A percentile compares a stretch with the other conserved stretches of the same genome.
Conservation (phyloP, 805 yeast genomes). For the Schwanniomyces vanrijiae region DNA sequence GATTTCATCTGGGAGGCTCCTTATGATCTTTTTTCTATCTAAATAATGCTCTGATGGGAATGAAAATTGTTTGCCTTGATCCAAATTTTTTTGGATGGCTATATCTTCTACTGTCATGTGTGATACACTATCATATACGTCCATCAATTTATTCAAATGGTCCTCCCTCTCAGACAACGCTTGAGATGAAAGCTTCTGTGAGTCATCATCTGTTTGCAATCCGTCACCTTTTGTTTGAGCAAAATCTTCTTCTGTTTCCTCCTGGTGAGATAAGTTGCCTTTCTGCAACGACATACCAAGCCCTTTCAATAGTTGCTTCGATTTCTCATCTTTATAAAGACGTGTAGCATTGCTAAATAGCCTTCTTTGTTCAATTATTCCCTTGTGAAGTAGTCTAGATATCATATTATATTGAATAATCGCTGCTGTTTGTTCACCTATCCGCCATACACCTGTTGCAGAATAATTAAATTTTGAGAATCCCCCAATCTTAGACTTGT, state of each 20-base stretch:
- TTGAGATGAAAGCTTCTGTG: not conserved
- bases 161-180: slow-evolving; percentile 1
- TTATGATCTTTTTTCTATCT: slow-evolving; percentile 29
- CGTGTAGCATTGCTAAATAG: not conserved
- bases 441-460: not conserved
- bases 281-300: slow-evolving; percentile 33
- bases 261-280: slow-evolving; percentile 22
- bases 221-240: not conserved
- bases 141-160: slow-evolving; percentile 2
- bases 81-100: slow-evolving; percentile 33
- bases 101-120: slow-evolving; percentile 40
- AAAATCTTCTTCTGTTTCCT: slow-evolving; percentile 2
- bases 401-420: not conserved
- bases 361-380: not conserved
- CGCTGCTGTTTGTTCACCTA: not conserved
- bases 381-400: not conserved
- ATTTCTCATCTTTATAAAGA: slow-evolving; percentile 17
- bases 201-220: not conserved
- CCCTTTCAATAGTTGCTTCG: slow-evolving; percentile 27
- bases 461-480: not conserved
- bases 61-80: slow-evolving; percentile 34
- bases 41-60: slow-evolving; percentile 34
- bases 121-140: slow-evolving; percentile 25
- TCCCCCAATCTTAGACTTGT: not conserved
- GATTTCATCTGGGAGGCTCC: slow-evolving; percentile 35